These are phyloP conservation scores for Mycena olivaceomarginata DNA, from an alignment of 768 basidiomycete species.

Conservation along the genomic window DNA sequence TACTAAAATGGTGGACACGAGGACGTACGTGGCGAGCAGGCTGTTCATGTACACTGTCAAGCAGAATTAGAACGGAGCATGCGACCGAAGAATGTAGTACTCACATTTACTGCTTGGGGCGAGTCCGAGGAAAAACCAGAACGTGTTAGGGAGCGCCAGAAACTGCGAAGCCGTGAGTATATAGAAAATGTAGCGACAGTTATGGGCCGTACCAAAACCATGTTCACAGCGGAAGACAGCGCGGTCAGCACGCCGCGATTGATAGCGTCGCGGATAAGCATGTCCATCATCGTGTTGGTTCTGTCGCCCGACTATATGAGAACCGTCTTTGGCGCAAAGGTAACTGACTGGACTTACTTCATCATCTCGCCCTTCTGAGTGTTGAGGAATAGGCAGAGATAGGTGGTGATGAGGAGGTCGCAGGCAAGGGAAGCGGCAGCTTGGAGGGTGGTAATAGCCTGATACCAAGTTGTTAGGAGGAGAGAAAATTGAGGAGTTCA, in stretches of 20 bases:
- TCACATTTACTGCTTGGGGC: constrained; percentile 37
- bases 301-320: constrained; percentile 4
- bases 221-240: constrained; percentile 30
- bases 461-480: background rate
- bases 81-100: background rate
- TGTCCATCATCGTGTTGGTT: constrained; percentile 38
- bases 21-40: constrained; percentile 11
- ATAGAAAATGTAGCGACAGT: background rate
- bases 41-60: constrained; percentile 13
- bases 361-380: constrained; percentile 35
- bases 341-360: constrained; percentile 5
- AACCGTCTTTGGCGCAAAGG: background rate
- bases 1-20: background rate
- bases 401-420: constrained; percentile 34
- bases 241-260: constrained; percentile 40
- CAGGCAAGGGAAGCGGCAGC: constrained; percentile 30
- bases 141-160: constrained; percentile 37
- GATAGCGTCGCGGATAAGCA: constrained; percentile 39
- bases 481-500: too few relatives aligned
- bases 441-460: constrained; percentile 39
- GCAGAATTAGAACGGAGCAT: background rate
- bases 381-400: constrained; percentile 26
- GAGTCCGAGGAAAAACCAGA: constrained; percentile 41
- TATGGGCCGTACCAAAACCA: constrained; percentile 26
- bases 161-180: constrained; percentile 19